These are phyloP conservation scores for Tribonema minus DNA, from an alignment of 108 stramenopile genomes.

Conservation along the genomic window DNA sequence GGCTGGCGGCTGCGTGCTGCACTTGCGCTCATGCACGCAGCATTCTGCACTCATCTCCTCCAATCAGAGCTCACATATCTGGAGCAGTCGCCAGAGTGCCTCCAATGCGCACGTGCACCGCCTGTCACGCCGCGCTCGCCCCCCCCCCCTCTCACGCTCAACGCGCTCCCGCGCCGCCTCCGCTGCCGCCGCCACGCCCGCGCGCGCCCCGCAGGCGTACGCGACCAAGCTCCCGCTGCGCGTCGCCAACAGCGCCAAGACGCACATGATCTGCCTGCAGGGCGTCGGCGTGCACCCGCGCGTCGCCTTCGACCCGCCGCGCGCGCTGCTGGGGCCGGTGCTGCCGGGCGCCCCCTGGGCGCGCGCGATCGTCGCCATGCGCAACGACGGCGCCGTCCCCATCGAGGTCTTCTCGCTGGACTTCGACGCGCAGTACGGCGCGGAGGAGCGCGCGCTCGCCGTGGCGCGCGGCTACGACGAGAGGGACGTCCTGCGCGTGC, in stretches of 20 bases:
- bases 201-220: conserved; percentile 7
- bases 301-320: conserved; percentile 44
- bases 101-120: too few relatives aligned
- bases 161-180: too few relatives aligned
- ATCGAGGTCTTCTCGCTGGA: conserved; percentile 65
- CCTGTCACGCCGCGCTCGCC: too few relatives aligned
- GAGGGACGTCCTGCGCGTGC: conserved; percentile 42
- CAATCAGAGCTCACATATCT: too few relatives aligned
- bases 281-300: conserved; percentile 45
- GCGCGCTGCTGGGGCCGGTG: conserved; percentile 52
- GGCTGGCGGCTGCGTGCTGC: too few relatives aligned
- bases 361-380: conserved; percentile 32
- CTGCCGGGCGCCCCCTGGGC: conserved; percentile 44
- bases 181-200: too few relatives aligned
- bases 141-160: too few relatives aligned
- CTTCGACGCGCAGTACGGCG: conserved; percentile 57
- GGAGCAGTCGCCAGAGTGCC: too few relatives aligned
- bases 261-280: conserved; percentile 12
- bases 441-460: conserved; percentile 52
- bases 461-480: conserved; percentile 10
- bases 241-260: conserved; percentile 22
- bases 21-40: too few relatives aligned
- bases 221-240: conserved; percentile 49
- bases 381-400: conserved; percentile 38
- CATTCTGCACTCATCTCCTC: too few relatives aligned